Base-by-base conservation (phyloP, 139 green algal genomes). In the Pycnococcus provasolii region DNA sequence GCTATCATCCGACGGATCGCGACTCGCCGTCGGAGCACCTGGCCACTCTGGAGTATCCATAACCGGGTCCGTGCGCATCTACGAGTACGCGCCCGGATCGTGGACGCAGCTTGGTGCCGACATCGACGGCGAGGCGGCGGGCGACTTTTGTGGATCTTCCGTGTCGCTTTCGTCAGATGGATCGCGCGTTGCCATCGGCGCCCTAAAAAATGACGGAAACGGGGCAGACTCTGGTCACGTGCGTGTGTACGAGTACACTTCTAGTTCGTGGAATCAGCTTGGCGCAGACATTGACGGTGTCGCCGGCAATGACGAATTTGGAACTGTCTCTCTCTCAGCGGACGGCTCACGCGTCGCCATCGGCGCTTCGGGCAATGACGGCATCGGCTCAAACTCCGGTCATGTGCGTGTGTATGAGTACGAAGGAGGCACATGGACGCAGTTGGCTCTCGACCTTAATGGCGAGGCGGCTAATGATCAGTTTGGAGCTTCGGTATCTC, bases 71-170 rank as follows among this genome's bases (percentile, higher is more conserved):
- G 42, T 64, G 58, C 58, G 58, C 39, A 40, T 64, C 37, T 64
- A 64, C 58, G 4, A 46, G 5, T 45, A 15, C 5, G 58, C 6
- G 4, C 37, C 13, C 15, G 58, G 58, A 3, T 37, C 40, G 41
- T 64, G 58, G 58, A 48, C 58, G 5, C 58, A 50, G 58, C 5
- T 51, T 37, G 58, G 58, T 4, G 42, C 4, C 3, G 39, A 47
- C n/a, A 64, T 64, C 13, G 13, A 50, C 58, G 58, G 58, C 39
- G 58, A 64, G 58, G 58, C 58, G 15, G 58, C 13, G 8, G 58
- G 58, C 39, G 58, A 64, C 42, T 3, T 11, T 5, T 64, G 9
- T 15, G 58, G 58, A 8, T 45, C 26, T 3, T 45, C 58, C 5
- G 58, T 64, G 39, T 46, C 58, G 39, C 7, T 64, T 8, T 46